Percentiles rank a stretch among this genome's conserved stretches.
Evolutionary conservation across 768 basidiomycete species (phyloP).

Genomic region (Cystobasidium ongulense): DNA sequence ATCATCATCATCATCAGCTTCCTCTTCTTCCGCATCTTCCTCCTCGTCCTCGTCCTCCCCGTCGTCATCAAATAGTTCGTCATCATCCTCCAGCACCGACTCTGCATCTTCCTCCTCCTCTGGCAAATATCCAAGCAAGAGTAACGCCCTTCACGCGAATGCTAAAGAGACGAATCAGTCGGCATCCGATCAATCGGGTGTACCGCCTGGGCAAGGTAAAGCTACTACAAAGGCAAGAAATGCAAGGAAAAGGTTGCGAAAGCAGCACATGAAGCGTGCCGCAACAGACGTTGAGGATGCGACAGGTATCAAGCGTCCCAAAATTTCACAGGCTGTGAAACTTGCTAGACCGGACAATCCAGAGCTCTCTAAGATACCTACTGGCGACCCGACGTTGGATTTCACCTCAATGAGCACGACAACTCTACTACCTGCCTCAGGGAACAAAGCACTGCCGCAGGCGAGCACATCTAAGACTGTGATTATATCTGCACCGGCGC

Average conservation of each 20-base stretch:
- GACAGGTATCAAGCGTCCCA: not conserved
- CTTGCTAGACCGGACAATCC: not conserved
- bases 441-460: not conserved
- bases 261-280: slow-evolving; percentile 1
- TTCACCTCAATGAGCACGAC: not conserved
- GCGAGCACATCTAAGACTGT: not conserved
- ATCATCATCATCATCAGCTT: not conserved
- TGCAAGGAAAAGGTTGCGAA: not conserved
- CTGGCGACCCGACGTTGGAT: not conserved
- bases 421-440: not conserved
- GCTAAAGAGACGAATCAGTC: too few species aligned
- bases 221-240: not conserved
- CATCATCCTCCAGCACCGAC: not conserved
- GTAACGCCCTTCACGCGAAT: too few species aligned
- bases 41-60: not conserved
- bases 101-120: not conserved
- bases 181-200: not conserved
- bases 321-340: not conserved
- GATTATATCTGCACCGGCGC: not conserved
- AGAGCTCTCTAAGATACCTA: too few species aligned
- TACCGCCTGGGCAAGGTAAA: slow-evolving; percentile 15
- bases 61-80: not conserved
- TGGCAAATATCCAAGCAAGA: not conserved
- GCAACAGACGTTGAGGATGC: not conserved
- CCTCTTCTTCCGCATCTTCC: not conserved